Evolutionary conservation across 352 stramenopile genomes (phyloP), one percentile per base, ranked within the genome.

Genomic region (Globisporangium nunn): DNA sequence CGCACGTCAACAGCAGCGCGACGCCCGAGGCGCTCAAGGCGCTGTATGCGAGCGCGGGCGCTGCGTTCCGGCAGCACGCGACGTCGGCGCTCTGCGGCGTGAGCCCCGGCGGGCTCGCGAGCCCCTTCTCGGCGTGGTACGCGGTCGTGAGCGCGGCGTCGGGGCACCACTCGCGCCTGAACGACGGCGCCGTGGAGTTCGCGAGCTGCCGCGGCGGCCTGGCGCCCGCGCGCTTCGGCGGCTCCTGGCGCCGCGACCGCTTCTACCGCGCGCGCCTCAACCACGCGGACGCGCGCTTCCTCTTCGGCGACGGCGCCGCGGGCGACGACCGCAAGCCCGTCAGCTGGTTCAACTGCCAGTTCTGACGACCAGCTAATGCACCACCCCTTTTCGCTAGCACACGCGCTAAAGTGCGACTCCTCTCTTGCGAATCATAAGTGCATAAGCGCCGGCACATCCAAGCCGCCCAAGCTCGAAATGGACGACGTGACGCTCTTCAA

Each of bases 401-500:
- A 23, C 23, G 23, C 23, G 23, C 23, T 23, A 23, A 23, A 23
- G 23, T 23, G 23, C 23, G 23, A 23, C 23, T 23, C 23, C 23
- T 23, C 23, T 23, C 23, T 23, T 23, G 23, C 23, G 23, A 23
- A 23, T 23, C 23, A 23, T 23, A 23, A 23, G 23, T 23, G 23
- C 23, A 23, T 23, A 23, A 23, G 23, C 23, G 23, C 23, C 23
- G 23, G 23, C 23, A 37, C 31, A 37, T 6, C 31, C 6, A 37
- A 37, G 31, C 31, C 31, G 2, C 31, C 23, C 31, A 37, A 29
- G 23, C 6, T 23, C 23, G 23, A 23, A 18, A 87, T 88, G 75
- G 61, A 88, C 44, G 58, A 71, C 39, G 68, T 89, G 48, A 78
- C 75, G 0, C 60, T 85, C 37, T 91, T 91, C 62, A 91, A 91